Percentiles rank a stretch among this genome's conserved stretches.
These are phyloP conservation scores for Aspergillus niger DNA, from an alignment of 2,329 filamentous ascomycete species.

Conservation along the genomic window DNA sequence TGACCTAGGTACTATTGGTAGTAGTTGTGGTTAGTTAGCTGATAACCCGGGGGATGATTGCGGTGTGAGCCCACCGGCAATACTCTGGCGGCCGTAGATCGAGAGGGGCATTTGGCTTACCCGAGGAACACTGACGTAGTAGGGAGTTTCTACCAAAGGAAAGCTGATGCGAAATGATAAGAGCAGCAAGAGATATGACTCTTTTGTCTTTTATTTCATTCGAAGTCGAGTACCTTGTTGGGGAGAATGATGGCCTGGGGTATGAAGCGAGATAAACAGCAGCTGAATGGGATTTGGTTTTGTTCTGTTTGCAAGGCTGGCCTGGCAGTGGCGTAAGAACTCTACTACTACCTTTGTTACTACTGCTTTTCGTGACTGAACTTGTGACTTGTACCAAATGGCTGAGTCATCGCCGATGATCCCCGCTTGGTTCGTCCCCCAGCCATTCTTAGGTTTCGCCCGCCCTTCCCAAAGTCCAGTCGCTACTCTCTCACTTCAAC, in stretches of 20 bases:
- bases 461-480: slow-evolving; percentile 9
- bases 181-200: not conserved
- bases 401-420: slow-evolving; percentile 29
- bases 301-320: slow-evolving; percentile 23
- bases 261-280: too few relatives aligned
- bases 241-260: too few relatives aligned
- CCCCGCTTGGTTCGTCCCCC: slow-evolving; percentile 19
- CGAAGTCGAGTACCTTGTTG: not conserved
- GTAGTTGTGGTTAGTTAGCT: slow-evolving; percentile 17
- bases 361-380: not conserved
- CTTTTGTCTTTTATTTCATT: not conserved
- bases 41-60: slow-evolving; percentile 20
- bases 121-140: not conserved
- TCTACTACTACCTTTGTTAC: not conserved
- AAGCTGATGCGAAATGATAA: not conserved
- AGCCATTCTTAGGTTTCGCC: slow-evolving; percentile 10
- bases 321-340: not conserved
- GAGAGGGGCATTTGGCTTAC: not conserved
- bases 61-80: slow-evolving; percentile 15
- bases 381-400: not conserved
- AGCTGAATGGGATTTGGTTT: slow-evolving; percentile 7
- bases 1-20: not conserved
- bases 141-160: not conserved
- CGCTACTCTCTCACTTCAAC: not conserved
- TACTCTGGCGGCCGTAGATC: not conserved